Base-by-base conservation (phyloP, 345 rosid species). In the Cardamine resedifolia region DNA sequence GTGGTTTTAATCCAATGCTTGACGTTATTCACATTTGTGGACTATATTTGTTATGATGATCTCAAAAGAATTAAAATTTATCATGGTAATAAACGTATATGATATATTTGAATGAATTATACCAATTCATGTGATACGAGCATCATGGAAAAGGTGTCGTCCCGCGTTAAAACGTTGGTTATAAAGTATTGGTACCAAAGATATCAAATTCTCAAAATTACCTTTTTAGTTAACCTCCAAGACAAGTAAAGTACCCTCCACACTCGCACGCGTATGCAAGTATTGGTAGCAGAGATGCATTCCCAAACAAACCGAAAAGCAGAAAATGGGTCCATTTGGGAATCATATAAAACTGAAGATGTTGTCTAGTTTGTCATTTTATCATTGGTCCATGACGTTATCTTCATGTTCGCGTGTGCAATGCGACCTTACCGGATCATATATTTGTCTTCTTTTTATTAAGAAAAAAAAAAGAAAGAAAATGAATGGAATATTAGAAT, bases 331-430 rank as follows among this genome's bases (percentile, higher is more conserved):
- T 75, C 78, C 78, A 59, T 43, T 41, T 39, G 24, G 27, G 72
- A 74, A 74, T 74, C 78, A 75, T 68, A n/a, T 31, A 51, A 27
- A 31, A 59, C 77, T 27, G 50, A 39, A 43, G 38, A 43, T 58
- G 66, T 20, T 74, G 26, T 74, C 33, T 68, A 30, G 38, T 38
- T 41, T 75, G 49, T 67, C 73, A 66, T 59, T 1, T 59, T 30
- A 58, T 59, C 62, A 68, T 51, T 75, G 78, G 73, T 68, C 73
- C 73, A 59, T 68, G 61, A 74, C 63, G 55, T 67, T 59, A 67
- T 74, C 68, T 59, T 60, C 68, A 39, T 74, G 66, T 73, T 57
- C 77, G 77, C 71, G 77, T 73, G 77, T 64, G 71, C 71, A 45
- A 47, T 56, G 41, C 23, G 10, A 45, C 58, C 66, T 56, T 73